Evolutionary conservation across 768 basidiomycete genomes (phyloP), one percentile per base, ranked within the genome.

Genomic region (Mrakia frigida): DNA sequence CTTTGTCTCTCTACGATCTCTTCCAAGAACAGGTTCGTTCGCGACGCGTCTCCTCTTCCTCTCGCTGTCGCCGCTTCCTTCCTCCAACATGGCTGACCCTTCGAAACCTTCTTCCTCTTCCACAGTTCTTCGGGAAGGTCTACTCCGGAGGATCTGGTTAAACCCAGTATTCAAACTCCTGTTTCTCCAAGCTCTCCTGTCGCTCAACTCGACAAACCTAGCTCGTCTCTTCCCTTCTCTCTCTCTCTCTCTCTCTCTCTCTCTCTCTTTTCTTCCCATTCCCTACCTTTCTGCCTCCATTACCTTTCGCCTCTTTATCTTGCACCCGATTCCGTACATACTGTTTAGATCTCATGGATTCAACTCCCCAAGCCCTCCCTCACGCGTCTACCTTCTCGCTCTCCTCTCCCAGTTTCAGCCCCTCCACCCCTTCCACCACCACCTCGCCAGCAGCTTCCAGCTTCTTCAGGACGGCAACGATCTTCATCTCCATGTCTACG

Each of bases 1-100:
- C 98, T 81, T 86, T 99, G 83, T 98, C 97, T 71, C 87, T 98
- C 78, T 99, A 99, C 86, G 97, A 98, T 90, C 96, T 98, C 87
- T 90, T 97, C 83, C 96, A 98, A 85, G 87, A 93, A 84, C 23
- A 56, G 56, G 56, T 56, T 13, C 23, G 56, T 28, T 13, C 9
- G 9, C 43, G 11, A 28, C 56, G 25, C 56, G 28, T 56, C 56
- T 13, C 56, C n/a, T 21, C 6, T 53, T n/a, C 18, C 56, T 56
- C 56, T 56, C n/a, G 9, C 5, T 25, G 1, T 56, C n/a, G 56
- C 7, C 28, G n/a, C 7, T 14, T 56, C 28, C 23, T 25, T 6
- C 25, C n/a, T 56, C 56, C 2, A n/a, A 52, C 6, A 18, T 14
- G 50, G 16, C 6, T 28, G 13, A 10, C 56, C 3, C n/a, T 56